phyloP scores from a whole-genome alignment of 768 basidiomycete species.

The Lentinus tigrinus region DNA sequence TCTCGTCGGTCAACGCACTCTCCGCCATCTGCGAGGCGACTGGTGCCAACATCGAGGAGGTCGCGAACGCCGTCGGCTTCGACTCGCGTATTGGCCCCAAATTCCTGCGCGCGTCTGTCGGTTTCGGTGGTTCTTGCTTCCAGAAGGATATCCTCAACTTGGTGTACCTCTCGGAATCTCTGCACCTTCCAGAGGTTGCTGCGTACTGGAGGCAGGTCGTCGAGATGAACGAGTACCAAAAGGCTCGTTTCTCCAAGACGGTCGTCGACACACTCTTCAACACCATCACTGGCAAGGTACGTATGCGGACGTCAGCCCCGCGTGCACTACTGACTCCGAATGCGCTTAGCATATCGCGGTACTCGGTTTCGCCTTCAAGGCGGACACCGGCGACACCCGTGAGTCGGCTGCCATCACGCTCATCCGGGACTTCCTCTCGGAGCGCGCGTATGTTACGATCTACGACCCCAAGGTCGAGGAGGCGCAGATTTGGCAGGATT shows the following conservation, averaged over 20 bases:
- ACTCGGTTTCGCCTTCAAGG: conserved; percentile 98
- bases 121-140: conserved; percentile 99
- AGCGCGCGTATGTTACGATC: conserved; percentile 81
- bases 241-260: conserved; percentile 90
- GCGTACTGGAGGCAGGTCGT: conserved; percentile 98
- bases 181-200: conserved; percentile 95
- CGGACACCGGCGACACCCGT: conserved; percentile 98
- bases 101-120: conserved; percentile 93
- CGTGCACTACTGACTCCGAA: not conserved
- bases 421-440: conserved; percentile 89
- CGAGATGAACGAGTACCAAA: conserved; percentile 98
- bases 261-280: conserved; percentile 99
- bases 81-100: conserved; percentile 92
- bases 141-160: conserved; percentile 99
- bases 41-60: conserved; percentile 98
- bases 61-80: conserved; percentile 89
- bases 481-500: conserved; percentile 84
- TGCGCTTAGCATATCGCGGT: conserved; percentile 79
- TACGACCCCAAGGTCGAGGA: conserved; percentile 91
- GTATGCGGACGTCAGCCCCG: conserved; percentile 15
- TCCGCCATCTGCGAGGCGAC: conserved; percentile 99
- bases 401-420: conserved; percentile 95
- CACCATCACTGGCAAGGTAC: conserved; percentile 91
- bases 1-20: conserved; percentile 96
- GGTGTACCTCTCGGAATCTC: conserved; percentile 92